phyloP scores from a whole-genome alignment of 192 early-diverging fungal species.

The Backusella tuberculispora region DNA sequence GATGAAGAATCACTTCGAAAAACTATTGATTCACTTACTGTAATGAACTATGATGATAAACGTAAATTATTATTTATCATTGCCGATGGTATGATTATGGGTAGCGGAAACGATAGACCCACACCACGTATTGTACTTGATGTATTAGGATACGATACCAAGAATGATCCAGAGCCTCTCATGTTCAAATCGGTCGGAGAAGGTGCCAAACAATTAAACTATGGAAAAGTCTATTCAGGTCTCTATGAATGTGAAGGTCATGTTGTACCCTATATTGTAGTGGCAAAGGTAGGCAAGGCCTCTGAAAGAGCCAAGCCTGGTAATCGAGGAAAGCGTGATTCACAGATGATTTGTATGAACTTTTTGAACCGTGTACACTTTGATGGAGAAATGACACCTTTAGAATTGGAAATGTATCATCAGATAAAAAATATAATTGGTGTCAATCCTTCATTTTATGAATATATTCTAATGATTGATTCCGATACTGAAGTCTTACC shows the following conservation, averaged over 20 bases:
- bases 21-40: slow-evolving; percentile 84
- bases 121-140: slow-evolving; percentile 95
- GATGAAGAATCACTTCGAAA: slow-evolving; percentile 83
- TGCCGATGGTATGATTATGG: slow-evolving; percentile 94
- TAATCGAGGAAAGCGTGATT: slow-evolving; percentile 98
- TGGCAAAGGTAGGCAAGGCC: slow-evolving; percentile 92
- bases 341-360: slow-evolving; percentile 92
- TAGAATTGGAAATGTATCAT: slow-evolving; percentile 97
- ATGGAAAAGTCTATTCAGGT: slow-evolving; percentile 96
- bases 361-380: slow-evolving; percentile 94
- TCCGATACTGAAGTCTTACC: slow-evolving; percentile 83
- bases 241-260: slow-evolving; percentile 92
- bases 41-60: slow-evolving; percentile 84
- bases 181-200: slow-evolving; percentile 91
- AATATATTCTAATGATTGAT: slow-evolving; percentile 81
- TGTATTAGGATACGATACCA: slow-evolving; percentile 85
- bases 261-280: slow-evolving; percentile 91
- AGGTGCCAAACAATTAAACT: slow-evolving; percentile 90
- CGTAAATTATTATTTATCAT: slow-evolving; percentile 89
- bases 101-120: slow-evolving; percentile 94
- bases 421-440: slow-evolving; percentile 98
- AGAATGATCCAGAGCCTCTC: slow-evolving; percentile 75
- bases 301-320: slow-evolving; percentile 86
- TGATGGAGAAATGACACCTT: slow-evolving; percentile 85
- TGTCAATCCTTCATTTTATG: slow-evolving; percentile 79